A percentile compares a stretch with the other conserved stretches of the same genome.
These are phyloP conservation scores for Smittium mucronatum DNA, from an alignment of 371 early-diverging fungal species.

Conservation along the genomic window DNA sequence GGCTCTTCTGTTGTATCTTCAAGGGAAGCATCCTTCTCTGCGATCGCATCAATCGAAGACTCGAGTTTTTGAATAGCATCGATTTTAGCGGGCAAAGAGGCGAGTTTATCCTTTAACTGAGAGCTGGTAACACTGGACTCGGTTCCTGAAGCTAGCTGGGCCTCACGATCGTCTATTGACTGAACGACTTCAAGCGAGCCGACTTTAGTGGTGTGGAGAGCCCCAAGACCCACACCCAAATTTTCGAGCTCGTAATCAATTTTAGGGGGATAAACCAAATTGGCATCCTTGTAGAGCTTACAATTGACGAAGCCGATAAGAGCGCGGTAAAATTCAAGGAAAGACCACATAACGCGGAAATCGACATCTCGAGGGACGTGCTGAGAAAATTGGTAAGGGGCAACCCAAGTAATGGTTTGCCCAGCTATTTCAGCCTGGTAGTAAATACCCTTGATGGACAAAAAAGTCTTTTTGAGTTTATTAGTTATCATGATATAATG, in stretches of 20 bases:
- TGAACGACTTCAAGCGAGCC: constrained; percentile 54
- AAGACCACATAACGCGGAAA: constrained; percentile 91
- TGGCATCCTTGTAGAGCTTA: constrained; percentile 72
- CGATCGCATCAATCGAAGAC: constrained; percentile 18
- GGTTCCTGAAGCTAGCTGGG: constrained; percentile 8
- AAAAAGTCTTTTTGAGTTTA: constrained; percentile 72
- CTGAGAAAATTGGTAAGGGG: constrained; percentile 87
- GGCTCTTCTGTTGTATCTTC: background rate
- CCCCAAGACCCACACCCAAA: constrained; percentile 48
- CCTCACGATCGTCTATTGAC: constrained; percentile 30
- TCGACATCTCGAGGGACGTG: constrained; percentile 85
- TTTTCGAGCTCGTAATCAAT: constrained; percentile 50
- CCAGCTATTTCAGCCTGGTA: constrained; percentile 94
- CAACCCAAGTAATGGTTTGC: constrained; percentile 85
- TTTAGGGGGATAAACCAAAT: constrained; percentile 80
- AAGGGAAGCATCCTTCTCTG: background rate
- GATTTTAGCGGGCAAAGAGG: background rate
- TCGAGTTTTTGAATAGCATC: constrained; percentile 12
- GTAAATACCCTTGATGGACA: constrained; percentile 97
- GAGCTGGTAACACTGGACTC: background rate
- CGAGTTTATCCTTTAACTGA: background rate
- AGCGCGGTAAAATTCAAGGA: constrained; percentile 88
- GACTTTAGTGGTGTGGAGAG: background rate
- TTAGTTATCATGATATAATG: constrained; percentile 70
- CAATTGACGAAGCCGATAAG: constrained; percentile 91